Percentiles rank a stretch among this genome's conserved stretches.
Evolutionary conservation across 768 basidiomycete species (phyloP).

Genomic region (Gautieria morchelliformis): DNA sequence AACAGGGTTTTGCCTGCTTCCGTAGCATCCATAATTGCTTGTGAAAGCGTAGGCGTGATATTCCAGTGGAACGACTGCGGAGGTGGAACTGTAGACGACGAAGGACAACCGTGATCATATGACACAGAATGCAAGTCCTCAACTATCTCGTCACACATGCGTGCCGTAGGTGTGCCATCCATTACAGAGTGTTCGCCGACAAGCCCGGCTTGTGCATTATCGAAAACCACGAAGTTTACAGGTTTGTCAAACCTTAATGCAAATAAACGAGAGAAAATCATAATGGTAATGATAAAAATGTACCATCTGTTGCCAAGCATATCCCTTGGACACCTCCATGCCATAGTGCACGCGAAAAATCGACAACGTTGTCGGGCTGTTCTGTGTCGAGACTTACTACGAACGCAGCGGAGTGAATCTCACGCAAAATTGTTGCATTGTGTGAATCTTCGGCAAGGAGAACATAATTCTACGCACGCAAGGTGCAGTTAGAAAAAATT

Average conservation of each 20-base stretch:
- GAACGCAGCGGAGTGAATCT: conserved; percentile 82
- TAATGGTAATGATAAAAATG: neutral
- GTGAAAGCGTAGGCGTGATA: conserved; percentile 29
- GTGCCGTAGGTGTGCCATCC: conserved; percentile 79
- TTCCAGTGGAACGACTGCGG: conserved; percentile 58
- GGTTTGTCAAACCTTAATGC: conserved; percentile 75
- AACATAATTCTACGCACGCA: conserved; percentile 44
- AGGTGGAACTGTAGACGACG: conserved; percentile 9
- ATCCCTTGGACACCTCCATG: conserved; percentile 56
- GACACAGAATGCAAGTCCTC: conserved; percentile 43
- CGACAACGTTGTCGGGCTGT: conserved; percentile 41
- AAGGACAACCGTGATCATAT: conserved; percentile 52
- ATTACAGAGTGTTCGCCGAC: conserved; percentile 92
- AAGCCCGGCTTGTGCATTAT: conserved; percentile 71
- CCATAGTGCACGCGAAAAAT: conserved; percentile 69
- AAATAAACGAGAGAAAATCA: neutral
- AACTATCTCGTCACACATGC: conserved; percentile 63
- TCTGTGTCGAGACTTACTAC: conserved; percentile 67
- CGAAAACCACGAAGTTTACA: conserved; percentile 74
- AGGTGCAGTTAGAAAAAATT: neutral
- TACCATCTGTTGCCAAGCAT: conserved; percentile 32
- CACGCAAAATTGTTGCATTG: conserved; percentile 56
- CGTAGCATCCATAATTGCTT: conserved; percentile 50
- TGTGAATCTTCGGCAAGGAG: conserved; percentile 45
- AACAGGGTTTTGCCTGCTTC: conserved; percentile 47